Conservation (phyloP, 2,329 filamentous ascomycete genomes). For the Plectosphaerella plurivora region DNA sequence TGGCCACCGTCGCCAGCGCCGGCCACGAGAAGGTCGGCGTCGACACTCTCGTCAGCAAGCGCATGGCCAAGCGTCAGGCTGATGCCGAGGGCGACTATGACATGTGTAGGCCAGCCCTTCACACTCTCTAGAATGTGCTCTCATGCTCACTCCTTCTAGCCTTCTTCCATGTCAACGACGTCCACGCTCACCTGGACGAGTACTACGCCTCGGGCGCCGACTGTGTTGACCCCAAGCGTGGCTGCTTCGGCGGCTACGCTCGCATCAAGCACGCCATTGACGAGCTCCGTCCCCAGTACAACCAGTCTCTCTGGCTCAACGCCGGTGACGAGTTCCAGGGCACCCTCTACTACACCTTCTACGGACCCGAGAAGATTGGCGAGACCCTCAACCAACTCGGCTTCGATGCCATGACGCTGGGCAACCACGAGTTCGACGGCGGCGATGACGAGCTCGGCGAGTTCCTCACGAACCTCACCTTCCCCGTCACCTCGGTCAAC, state of each 20-base stretch:
- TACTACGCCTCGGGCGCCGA: constrained; percentile 58
- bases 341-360: constrained; percentile 63
- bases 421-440: constrained; percentile 64
- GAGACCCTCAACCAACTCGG: constrained; percentile 60
- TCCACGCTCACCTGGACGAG: constrained; percentile 63
- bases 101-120: constrained; percentile 31
- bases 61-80: constrained; percentile 43
- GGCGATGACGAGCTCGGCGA: constrained; percentile 59
- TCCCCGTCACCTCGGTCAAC: constrained; percentile 61
- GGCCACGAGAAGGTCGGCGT: constrained; percentile 26
- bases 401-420: constrained; percentile 65
- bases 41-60: constrained; percentile 45
- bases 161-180: constrained; percentile 67
- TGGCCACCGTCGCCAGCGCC: constrained; percentile 21
- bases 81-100: constrained; percentile 47
- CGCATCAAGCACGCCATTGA: constrained; percentile 59
- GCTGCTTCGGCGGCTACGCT: constrained; percentile 62
- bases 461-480: constrained; percentile 60
- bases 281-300: constrained; percentile 48
- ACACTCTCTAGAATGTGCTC: background rate
- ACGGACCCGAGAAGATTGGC: constrained; percentile 64
- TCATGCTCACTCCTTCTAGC: constrained; percentile 22
- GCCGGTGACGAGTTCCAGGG: constrained; percentile 68
- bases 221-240: constrained; percentile 49
- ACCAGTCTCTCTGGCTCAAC: constrained; percentile 60